Conservation (phyloP, 2,329 filamentous ascomycete species). For the Colletotrichum sp. region DNA sequence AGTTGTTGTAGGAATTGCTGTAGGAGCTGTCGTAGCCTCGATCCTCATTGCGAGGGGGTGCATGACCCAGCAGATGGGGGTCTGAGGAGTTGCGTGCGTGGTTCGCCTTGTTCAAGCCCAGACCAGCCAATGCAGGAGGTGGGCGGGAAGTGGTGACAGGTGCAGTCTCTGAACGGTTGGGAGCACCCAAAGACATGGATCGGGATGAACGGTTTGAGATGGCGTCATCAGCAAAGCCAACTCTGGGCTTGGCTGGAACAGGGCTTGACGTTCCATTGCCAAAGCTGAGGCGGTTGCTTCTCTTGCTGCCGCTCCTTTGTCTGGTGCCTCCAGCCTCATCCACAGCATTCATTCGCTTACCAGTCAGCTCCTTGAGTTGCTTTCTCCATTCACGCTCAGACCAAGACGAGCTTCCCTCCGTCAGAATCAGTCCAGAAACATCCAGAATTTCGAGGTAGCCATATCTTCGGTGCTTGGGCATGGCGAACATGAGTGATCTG, state of each 20-base stretch:
- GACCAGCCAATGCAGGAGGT: slow-evolving; percentile 37
- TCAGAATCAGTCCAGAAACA: slow-evolving; percentile 79
- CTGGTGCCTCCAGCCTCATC: slow-evolving; percentile 38
- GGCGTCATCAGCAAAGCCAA: slow-evolving; percentile 65
- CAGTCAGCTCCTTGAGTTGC: slow-evolving; percentile 86
- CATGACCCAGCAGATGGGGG: slow-evolving; percentile 32
- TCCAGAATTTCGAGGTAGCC: slow-evolving; percentile 92
- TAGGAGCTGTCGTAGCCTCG: slow-evolving; percentile 28
- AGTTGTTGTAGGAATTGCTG: slow-evolving; percentile 34
- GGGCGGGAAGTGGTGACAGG: slow-evolving; percentile 44
- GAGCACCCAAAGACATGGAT: slow-evolving; percentile 52
- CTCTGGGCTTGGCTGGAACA: slow-evolving; percentile 42
- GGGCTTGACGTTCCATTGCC: slow-evolving; percentile 38
- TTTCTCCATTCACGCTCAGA: slow-evolving; percentile 89
- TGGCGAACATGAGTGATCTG: slow-evolving; percentile 95
- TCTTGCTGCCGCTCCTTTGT: slow-evolving; percentile 62
- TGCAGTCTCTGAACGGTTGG: slow-evolving; percentile 54
- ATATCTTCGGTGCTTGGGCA: slow-evolving; percentile 87
- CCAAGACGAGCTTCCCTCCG: slow-evolving; percentile 78
- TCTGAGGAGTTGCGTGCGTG: slow-evolving; percentile 57
- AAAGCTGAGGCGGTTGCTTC: slow-evolving; percentile 62
- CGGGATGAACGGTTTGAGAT: slow-evolving; percentile 55
- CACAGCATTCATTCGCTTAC: slow-evolving; percentile 73
- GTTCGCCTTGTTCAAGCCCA: slow-evolving; percentile 30
- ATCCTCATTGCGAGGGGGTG: slow-evolving; percentile 27